Base-by-base conservation (phyloP, 306 rosid genomes). In the Glycine tomentella region DNA sequence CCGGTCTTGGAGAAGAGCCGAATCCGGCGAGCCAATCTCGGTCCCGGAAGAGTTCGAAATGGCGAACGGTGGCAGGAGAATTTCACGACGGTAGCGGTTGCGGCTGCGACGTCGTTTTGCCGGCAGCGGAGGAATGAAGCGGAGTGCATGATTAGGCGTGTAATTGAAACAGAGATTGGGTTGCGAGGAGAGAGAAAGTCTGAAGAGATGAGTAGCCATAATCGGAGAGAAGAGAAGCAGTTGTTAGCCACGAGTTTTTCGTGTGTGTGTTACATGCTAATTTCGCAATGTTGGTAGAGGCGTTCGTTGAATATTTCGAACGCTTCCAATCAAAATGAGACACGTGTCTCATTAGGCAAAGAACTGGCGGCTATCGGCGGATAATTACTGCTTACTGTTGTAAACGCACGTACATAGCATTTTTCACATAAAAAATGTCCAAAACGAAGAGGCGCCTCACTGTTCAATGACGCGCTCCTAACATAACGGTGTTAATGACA, bases 141-240 rank as follows among this genome's bases (percentile, higher is more conserved):
- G 88, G 38, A 45, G 53, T 9, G 65, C 36, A 44, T 75, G 71
- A 49, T 31, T 88, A 82, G 83, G 10, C 40, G 88, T 31, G 72
- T 34, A 56, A 61, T 45, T 81, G 84, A 82, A 84, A 55, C 69
- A 65, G 75, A 77, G 85, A 40, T 83, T 86, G 0, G 90, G 88
- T 53, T 73, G 86, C 50, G 88, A 56, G 45, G 77, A 82, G 72
- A 81, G 87, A 52, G 88, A 78, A 48, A 86, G 51, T 2, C 33
- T 83, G 8, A 92, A 77, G 7, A 90, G 83, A 86, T 79, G 70
- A 63, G 91, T 69, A 8, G 87, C 78, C 95, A 90, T 91, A 4
- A 63, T 20, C 62, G 48, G 20, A 11, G 82, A 45, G 76, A 80
- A 45, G 42, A 69, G 80, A 45, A n/a, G 33, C 5, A 48, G 78